phyloP scores from a whole-genome alignment of 1,284 basidiomycete species.

The Phylloporus gajari region DNA sequence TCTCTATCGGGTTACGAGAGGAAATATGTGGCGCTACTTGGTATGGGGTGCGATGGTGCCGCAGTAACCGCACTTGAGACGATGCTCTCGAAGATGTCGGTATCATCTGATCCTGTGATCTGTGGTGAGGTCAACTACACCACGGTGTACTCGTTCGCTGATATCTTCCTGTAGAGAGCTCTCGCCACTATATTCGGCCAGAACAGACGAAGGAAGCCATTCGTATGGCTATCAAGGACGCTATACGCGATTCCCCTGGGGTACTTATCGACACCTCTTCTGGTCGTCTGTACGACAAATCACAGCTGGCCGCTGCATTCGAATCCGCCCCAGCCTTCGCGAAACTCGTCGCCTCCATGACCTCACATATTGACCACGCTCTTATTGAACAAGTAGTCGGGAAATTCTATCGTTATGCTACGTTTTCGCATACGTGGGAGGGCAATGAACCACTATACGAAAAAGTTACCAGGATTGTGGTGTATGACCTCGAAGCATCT shows the following conservation, averaged over 20 bases:
- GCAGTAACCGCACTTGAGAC: not conserved
- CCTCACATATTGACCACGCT: not conserved
- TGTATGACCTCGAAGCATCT: constrained; percentile 4
- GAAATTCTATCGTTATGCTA: not conserved
- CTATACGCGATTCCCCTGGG: constrained; percentile 8
- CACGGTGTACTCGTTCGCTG: not conserved
- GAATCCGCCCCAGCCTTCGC: not conserved
- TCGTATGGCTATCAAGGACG: not conserved
- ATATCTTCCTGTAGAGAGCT: not conserved
- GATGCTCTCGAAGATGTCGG: not conserved
- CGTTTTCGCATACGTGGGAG: not conserved
- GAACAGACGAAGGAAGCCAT: not conserved
- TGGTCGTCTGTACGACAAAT: constrained; percentile 18
- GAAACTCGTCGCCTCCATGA: not conserved
- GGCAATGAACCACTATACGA: constrained; percentile 19
- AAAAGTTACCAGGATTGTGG: not conserved
- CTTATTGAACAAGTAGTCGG: not conserved
- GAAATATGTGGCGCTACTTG: not conserved
- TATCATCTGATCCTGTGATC: not conserved
- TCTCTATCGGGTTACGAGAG: not conserved
- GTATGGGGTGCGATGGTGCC: not conserved
- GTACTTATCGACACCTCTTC: constrained; percentile 19
- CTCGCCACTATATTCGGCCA: not conserved
- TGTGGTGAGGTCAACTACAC: not conserved
- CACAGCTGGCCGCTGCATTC: constrained; percentile 3